phyloP scores from a whole-genome alignment of 331 rosid genomes.

The Pyracantha coccinea region DNA sequence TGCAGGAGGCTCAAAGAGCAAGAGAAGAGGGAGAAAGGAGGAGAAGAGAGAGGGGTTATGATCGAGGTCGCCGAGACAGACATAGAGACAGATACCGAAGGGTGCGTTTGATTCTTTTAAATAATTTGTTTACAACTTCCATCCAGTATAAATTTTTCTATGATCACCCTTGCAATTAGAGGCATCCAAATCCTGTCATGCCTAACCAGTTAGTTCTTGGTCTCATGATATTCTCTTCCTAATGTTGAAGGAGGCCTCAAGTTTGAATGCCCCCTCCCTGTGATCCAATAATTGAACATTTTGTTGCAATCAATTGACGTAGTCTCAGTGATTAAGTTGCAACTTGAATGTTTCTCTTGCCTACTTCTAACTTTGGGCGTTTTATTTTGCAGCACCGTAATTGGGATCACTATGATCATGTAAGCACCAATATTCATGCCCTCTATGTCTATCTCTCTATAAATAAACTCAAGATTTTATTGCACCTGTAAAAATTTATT shows the following conservation, averaged over 20 bases:
- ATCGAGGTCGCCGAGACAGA: slow-evolving; percentile 58
- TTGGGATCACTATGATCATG: slow-evolving; percentile 62
- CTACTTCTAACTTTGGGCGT: neutral
- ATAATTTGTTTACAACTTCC: neutral
- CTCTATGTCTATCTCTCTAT: neutral
- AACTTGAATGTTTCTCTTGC: neutral
- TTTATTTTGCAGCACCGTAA: slow-evolving; percentile 41
- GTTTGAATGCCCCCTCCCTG: neutral
- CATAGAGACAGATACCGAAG: slow-evolving; percentile 59
- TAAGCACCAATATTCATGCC: slow-evolving; percentile 25
- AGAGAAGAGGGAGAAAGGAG: slow-evolving; percentile 91
- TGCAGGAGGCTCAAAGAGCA: slow-evolving; percentile 90
- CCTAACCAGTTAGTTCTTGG: neutral
- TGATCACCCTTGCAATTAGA: neutral
- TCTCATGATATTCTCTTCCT: neutral
- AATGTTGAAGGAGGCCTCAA: neutral
- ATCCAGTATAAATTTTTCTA: neutral
- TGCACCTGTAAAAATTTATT: neutral
- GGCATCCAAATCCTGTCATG: neutral
- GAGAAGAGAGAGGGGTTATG: slow-evolving; percentile 49
- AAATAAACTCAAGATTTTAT: neutral
- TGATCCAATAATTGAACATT: neutral
- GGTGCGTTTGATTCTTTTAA: slow-evolving; percentile 32
- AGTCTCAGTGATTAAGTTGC: neutral
- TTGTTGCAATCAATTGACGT: neutral